Base-by-base conservation (phyloP, 345 rosid genomes). In the Citropsis articulata region DNA sequence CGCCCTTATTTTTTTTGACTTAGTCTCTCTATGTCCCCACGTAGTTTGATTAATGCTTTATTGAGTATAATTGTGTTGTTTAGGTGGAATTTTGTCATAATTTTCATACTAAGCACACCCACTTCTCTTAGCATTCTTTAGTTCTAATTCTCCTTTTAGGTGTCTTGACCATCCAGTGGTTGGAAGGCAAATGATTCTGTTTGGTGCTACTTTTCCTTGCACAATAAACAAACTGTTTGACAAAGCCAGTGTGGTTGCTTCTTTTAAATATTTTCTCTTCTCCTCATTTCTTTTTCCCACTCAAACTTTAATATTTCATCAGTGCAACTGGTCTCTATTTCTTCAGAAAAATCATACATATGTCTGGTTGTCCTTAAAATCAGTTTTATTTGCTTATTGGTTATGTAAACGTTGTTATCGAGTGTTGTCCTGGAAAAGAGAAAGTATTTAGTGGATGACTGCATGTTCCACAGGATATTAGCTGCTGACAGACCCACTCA, bases 31-130 rank as follows among this genome's bases (percentile, higher is more conserved):
- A 5, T 30, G 80, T 77, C 85, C 86, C 85, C 62, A 75, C 28
- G 45, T 81, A 64, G 60, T 79, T 81, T 69, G 78, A 71, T 73
- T 76, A 70, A 64, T 80, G 81, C 65, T 79, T 80, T 71, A 66
- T 30, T 73, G 31, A 75, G 63, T 77, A 77, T 77, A 81, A 82
- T 81, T 77, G 36, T 73, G 67, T 69, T 84, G 82, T 73, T 81
- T 85, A 60, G 82, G 79, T 75, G 81, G 80, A 77, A 22, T 76
- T 81, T 83, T 69, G 77, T 84, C 75, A 83, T 80, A 75, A 73
- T 78, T 75, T 60, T 67, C 40, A 66, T 21, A 19, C 79, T 84
- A 74, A 60, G 79, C 84, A 75, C 73, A 64, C 75, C 76, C 76
- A 4, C 50, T 35, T 28, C 63, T 64, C 14, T 42, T 6, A 56